Evolutionary conservation across 495 filamentous ascomycete genomes (phyloP).

Genomic region (Bryoglossum gracile): DNA sequence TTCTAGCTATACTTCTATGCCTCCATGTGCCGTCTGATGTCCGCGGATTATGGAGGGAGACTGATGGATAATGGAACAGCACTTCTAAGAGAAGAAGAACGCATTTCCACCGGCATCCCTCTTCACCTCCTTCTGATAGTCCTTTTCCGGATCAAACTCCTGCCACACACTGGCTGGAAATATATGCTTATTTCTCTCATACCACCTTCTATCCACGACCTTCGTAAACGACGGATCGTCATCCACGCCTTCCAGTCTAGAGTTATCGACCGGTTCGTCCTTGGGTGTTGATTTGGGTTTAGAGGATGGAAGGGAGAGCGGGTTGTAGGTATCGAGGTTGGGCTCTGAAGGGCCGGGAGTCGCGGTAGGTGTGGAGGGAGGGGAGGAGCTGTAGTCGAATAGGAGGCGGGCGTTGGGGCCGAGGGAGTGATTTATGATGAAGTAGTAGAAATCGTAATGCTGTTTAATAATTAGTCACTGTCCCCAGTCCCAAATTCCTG

Average conservation of each 20-base stretch:
- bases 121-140: conserved; percentile 74
- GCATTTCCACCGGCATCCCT: conserved; percentile 83
- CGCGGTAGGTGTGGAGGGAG: conserved; percentile 25
- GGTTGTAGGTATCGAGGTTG: conserved; percentile 31
- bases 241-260: conserved; percentile 69
- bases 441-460: conserved; percentile 97
- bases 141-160: conserved; percentile 82
- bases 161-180: conserved; percentile 95
- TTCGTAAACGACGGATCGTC: conserved; percentile 85
- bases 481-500: background rate
- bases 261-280: conserved; percentile 27
- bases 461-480: conserved; percentile 27
- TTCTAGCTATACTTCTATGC: too few relatives aligned
- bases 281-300: conserved; percentile 28
- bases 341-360: background rate
- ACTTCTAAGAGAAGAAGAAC: conserved; percentile 69
- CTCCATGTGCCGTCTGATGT: background rate
- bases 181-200: conserved; percentile 95
- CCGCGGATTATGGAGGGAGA: background rate
- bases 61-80: background rate
- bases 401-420: conserved; percentile 63
- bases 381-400: conserved; percentile 65
- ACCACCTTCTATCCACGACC: conserved; percentile 94
- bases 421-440: conserved; percentile 79
- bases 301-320: conserved; percentile 36